Base-by-base conservation (phyloP, 148 eudicot genomes). In the Dianthus caryophyllus region DNA sequence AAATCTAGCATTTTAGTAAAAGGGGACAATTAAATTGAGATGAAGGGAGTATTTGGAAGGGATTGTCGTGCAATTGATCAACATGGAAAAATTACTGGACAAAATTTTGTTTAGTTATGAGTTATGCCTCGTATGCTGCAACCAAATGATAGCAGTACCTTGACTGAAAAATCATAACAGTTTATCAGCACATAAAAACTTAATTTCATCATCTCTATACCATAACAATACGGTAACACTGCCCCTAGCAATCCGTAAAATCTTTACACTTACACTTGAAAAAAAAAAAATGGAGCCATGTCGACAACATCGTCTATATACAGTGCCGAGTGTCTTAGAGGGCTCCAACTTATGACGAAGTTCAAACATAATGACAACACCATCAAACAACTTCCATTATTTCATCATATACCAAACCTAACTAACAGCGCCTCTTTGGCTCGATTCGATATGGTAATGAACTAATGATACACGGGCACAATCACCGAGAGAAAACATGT, bases 401-500 rank as follows among this genome's bases (percentile, higher is more conserved):
- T 57, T 21, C 22, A 57, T 57, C 61, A 29, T 53, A 16, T 53
- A 20, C 61, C 41, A 30, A 57, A 57, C 39, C 26, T 26, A 2
- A 53, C 22, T 1, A 29, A 2, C 6, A 29, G 61, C 6, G 38
- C 38, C 7, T 33, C 3, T 3, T 33, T 2, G 38, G 7, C 3
- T 7, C 38, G 38, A 39, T 57, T 57, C 27, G 60, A 16, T 36
- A 14, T 16, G 5, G 14, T 11, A 15, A 16, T 6, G 15, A 55
- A 47, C 3, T 2, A 14, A 47, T 14, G 17, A 47, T 9, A 47
- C 21, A 49, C 53, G 21, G 6, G 53, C 17, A 47, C 17, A 20
- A 49, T 71, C 79, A 71, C 6, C 41, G 26, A 60, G 78, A 66
- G 38, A 77, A 75, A 59, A 63, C 57, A 14, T 36, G 66, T 17